These are phyloP conservation scores for Xerocomellus dryophilus DNA, from an alignment of 768 basidiomycete genomes.

Conservation along the genomic window DNA sequence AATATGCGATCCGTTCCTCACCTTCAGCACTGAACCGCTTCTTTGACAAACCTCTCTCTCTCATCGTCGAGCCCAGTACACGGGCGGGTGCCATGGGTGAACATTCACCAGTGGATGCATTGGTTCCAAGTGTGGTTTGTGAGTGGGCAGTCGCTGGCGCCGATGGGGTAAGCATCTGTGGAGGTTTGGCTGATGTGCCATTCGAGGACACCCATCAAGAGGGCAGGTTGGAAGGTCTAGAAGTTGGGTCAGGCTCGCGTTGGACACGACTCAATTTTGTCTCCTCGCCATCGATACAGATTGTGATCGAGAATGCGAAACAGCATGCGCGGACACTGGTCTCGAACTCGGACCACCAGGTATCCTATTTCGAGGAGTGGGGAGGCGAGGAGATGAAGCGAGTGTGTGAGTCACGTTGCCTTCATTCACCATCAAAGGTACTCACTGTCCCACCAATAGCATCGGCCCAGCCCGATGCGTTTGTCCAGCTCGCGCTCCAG, in stretches of 20 bases:
- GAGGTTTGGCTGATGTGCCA: conserved; percentile 50
- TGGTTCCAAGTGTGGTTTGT: conserved; percentile 82
- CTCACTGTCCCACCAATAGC: conserved; percentile 32
- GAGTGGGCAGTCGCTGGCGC: conserved; percentile 66
- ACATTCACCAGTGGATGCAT: conserved; percentile 86
- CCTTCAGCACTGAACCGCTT: conserved; percentile 74
- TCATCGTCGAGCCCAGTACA: conserved; percentile 82
- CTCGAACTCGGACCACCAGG: conserved; percentile 77
- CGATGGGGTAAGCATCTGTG: conserved; percentile 26
- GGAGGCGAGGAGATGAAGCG: conserved; percentile 86
- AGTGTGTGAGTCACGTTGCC: conserved; percentile 48
- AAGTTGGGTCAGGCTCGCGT: conserved; percentile 17
- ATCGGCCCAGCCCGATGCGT: conserved; percentile 71
- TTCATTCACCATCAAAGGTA: neutral
- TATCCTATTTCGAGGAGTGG: conserved; percentile 78
- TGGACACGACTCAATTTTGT: conserved; percentile 78
- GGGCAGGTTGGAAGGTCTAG: conserved; percentile 2
- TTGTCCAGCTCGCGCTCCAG: conserved; percentile 88
- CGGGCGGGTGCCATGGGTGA: conserved; percentile 87
- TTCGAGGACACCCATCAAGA: conserved; percentile 8
- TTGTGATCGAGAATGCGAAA: conserved; percentile 58
- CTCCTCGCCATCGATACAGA: conserved; percentile 53
- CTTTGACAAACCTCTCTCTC: conserved; percentile 82
- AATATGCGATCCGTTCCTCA: conserved; percentile 68
- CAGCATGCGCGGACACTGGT: conserved; percentile 56